phyloP scores from a whole-genome alignment of 1,139 yeast species.

The Pichia sp. region DNA sequence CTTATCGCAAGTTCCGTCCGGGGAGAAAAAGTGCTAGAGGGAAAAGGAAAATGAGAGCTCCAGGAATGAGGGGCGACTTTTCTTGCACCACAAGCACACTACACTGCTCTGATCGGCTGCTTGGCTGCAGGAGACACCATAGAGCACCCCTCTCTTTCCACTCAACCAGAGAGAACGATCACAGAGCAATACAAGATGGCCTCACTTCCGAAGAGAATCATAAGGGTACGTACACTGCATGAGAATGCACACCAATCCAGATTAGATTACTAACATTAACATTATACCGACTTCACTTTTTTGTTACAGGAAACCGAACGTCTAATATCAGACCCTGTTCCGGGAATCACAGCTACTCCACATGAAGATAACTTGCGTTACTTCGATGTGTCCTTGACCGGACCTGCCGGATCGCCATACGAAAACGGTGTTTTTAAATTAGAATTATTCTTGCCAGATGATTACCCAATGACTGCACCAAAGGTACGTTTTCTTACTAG shows the following conservation, averaged over 20 bases:
- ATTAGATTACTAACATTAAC: not conserved
- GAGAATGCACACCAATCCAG: not conserved
- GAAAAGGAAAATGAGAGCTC: too few species aligned
- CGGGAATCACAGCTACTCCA: constrained; percentile 92
- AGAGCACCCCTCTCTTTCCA: too few species aligned
- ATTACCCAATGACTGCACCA: constrained; percentile 93
- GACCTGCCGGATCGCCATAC: constrained; percentile 85
- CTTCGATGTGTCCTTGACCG: constrained; percentile 85
- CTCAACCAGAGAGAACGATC: too few species aligned
- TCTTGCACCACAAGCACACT: too few species aligned
- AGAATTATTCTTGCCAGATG: constrained; percentile 83
- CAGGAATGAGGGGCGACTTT: not conserved
- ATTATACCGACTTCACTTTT: too few species aligned
- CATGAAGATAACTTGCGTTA: constrained; percentile 92
- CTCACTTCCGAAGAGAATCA: constrained; percentile 77
- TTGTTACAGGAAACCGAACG: constrained; percentile 76
- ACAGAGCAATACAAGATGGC: constrained; percentile 18
- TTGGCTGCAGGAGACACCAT: too few species aligned
- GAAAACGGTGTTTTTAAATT: constrained; percentile 74
- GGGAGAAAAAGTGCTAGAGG: too few species aligned
- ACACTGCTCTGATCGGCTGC: too few species aligned
- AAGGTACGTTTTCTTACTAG: constrained; percentile 89
- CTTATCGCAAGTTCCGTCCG: not conserved
- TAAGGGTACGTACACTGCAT: constrained; percentile 48
- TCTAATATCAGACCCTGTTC: constrained; percentile 90